These are phyloP conservation scores for Fusarium sp. DNA, from an alignment of 2,329 filamentous ascomycete species.

Conservation along the genomic window DNA sequence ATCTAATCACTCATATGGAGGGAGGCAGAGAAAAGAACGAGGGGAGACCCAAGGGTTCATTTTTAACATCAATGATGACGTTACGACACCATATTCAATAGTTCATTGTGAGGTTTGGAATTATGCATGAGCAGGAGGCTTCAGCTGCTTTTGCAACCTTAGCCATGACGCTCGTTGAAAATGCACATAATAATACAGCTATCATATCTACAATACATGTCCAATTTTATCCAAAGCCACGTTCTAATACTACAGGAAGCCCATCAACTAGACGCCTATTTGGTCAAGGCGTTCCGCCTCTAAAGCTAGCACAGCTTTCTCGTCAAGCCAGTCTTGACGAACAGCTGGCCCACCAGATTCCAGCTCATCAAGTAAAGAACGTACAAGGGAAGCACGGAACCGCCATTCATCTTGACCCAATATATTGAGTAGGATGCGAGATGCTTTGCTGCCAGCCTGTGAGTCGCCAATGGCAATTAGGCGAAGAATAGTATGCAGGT, in stretches of 20 bases:
- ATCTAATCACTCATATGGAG: conserved; percentile 24
- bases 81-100: conserved; percentile 21
- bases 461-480: conserved; percentile 48
- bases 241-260: background rate
- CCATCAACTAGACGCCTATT: background rate
- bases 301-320: conserved; percentile 1
- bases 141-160: background rate
- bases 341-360: conserved; percentile 24
- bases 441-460: conserved; percentile 46
- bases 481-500: conserved; percentile 47
- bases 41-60: conserved; percentile 16
- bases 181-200: conserved; percentile 16
- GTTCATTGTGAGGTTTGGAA: background rate
- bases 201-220: conserved; percentile 20
- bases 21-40: conserved; percentile 16
- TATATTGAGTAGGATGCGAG: conserved; percentile 47
- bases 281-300: background rate
- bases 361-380: conserved; percentile 33
- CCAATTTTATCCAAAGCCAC: background rate
- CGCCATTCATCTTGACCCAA: conserved; percentile 52
- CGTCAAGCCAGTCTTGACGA: conserved; percentile 26
- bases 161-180: background rate
- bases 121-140: background rate
- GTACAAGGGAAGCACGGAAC: conserved; percentile 41
- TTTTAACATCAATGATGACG: conserved; percentile 37